Percentiles rank a stretch among this genome's conserved stretches.
phyloP scores from a whole-genome alignment of 768 basidiomycete species.

The Pleurotus giganteus region DNA sequence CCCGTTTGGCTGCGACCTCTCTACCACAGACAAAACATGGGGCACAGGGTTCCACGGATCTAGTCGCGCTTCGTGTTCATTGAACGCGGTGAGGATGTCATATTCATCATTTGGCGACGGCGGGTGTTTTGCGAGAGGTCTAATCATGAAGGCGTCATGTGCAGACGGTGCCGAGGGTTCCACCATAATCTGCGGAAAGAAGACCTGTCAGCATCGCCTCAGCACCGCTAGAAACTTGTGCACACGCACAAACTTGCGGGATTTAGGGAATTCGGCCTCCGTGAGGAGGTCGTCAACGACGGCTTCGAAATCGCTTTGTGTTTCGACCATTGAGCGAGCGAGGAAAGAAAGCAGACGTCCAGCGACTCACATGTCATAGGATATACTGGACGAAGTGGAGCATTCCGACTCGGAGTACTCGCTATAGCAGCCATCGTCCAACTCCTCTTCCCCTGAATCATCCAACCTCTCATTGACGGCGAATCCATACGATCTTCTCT shows the following conservation, averaged over 20 bases:
- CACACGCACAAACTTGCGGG: constrained; percentile 19
- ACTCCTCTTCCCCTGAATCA: not conserved
- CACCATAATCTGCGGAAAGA: constrained; percentile 26
- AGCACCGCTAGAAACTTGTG: not conserved
- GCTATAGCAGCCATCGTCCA: not conserved
- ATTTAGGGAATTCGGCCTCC: constrained; percentile 19
- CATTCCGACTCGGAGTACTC: constrained; percentile 21
- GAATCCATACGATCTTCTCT: not conserved
- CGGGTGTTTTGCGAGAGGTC: constrained; percentile 25
- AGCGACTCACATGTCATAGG: constrained; percentile 27
- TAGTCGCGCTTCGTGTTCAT: constrained; percentile 38
- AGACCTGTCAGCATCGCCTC: not conserved
- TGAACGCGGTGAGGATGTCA: constrained; percentile 39
- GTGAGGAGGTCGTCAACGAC: constrained; percentile 28
- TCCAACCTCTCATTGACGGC: not conserved
- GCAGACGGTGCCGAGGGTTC: constrained; percentile 23
- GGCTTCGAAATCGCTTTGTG: constrained; percentile 27
- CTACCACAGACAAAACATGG: constrained; percentile 41
- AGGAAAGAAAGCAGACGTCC: not conserved
- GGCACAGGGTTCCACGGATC: constrained; percentile 59
- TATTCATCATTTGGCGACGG: constrained; percentile 32
- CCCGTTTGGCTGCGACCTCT: constrained; percentile 22
- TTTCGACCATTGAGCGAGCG: not conserved
- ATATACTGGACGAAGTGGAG: constrained; percentile 27
- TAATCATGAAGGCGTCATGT: constrained; percentile 38